Evolutionary conservation across 331 rosid species (phyloP).

Genomic region (Erythrophleum ivorense): DNA sequence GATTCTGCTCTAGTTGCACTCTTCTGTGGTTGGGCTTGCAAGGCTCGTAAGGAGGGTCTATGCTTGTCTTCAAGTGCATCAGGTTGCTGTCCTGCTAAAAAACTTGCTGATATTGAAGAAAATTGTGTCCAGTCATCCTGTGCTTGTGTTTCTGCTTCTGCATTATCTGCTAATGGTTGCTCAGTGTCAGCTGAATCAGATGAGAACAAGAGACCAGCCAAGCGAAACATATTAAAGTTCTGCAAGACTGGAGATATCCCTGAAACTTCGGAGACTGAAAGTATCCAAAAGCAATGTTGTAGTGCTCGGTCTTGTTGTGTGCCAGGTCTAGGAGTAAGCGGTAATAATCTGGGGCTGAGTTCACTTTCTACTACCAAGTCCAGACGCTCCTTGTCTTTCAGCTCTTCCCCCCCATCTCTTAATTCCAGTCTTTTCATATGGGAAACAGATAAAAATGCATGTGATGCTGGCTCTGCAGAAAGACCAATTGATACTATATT

Average conservation of each 20-base stretch:
- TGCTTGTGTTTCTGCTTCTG: conserved; percentile 61
- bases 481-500: conserved; percentile 97
- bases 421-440: conserved; percentile 89
- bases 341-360: conserved; percentile 76
- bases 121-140: conserved; percentile 56
- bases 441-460: conserved; percentile 77
- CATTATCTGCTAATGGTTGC: conserved; percentile 62
- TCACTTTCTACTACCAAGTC: conserved; percentile 79
- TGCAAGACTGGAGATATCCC: conserved; percentile 53
- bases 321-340: conserved; percentile 94
- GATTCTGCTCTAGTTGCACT: conserved; percentile 93
- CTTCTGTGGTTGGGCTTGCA: conserved; percentile 99
- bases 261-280: conserved; percentile 49
- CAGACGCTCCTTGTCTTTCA: conserved; percentile 86
- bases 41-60: conserved; percentile 82
- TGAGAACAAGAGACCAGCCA: conserved; percentile 59
- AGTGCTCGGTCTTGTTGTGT: conserved; percentile 75
- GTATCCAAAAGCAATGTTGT: conserved; percentile 62
- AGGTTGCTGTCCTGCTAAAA: conserved; percentile 82
- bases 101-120: conserved; percentile 76
- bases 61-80: conserved; percentile 75
- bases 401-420: conserved; percentile 91
- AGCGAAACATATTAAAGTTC: conserved; percentile 49
- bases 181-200: conserved; percentile 55
- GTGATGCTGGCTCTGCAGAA: conserved; percentile 67